Evolutionary conservation across 73 alveolate species (phyloP).

Genomic region (Diophrys appendiculata): DNA sequence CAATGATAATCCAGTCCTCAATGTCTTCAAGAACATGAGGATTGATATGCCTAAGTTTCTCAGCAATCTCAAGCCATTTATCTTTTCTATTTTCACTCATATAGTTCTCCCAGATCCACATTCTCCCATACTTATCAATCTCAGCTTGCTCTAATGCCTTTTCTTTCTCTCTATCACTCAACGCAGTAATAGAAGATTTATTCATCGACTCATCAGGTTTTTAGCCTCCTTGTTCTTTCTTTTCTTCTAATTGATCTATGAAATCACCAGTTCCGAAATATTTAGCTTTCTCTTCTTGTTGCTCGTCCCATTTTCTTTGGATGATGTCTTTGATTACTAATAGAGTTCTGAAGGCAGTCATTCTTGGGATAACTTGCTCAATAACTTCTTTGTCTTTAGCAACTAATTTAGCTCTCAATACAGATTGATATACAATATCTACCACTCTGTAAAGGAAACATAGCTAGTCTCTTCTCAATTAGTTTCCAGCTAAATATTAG

Average conservation of each 20-base stretch:
- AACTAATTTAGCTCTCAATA: conserved; percentile 27
- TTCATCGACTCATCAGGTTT: not conserved
- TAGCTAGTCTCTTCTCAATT: conserved; percentile 66
- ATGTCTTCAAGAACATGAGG: conserved; percentile 69
- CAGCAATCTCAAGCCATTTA: conserved; percentile 59
- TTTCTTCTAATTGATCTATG: not conserved
- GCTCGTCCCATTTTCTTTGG: conserved; percentile 21
- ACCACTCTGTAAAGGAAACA: conserved; percentile 60
- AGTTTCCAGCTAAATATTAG: conserved; percentile 66
- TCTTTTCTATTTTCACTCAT: conserved; percentile 56
- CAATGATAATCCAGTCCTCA: conserved; percentile 55
- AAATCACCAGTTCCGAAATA: not conserved
- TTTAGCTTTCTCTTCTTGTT: conserved; percentile 43
- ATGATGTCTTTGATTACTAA: conserved; percentile 28
- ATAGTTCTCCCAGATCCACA: conserved; percentile 79
- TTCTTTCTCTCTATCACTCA: conserved; percentile 33
- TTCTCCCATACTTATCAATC: conserved; percentile 60
- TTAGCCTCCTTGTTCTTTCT: conserved; percentile 7
- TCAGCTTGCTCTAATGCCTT: conserved; percentile 45
- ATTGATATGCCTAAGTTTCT: conserved; percentile 49
- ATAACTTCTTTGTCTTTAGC: conserved; percentile 20
- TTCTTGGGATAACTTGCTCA: conserved; percentile 41
- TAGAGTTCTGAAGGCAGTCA: conserved; percentile 44
- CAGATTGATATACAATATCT: conserved; percentile 42
- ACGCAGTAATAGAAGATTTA: not conserved